A percentile compares a stretch with the other conserved stretches of the same genome.
These are phyloP conservation scores for Halophytophthora batemanensis DNA, from an alignment of 352 stramenopile genomes.

Conservation along the genomic window DNA sequence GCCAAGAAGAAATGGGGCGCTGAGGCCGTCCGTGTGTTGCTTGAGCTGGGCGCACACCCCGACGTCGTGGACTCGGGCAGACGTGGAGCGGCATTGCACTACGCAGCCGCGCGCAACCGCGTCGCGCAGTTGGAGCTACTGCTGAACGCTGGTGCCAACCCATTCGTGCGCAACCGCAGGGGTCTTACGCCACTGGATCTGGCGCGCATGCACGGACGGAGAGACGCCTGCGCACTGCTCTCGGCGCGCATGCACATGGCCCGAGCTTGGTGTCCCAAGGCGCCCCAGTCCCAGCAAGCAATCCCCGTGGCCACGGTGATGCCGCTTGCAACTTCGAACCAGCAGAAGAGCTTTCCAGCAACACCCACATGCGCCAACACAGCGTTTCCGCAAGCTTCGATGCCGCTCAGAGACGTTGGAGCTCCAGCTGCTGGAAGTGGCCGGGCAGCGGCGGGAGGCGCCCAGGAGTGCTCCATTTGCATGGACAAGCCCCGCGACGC, in stretches of 20 bases:
- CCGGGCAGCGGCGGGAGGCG: too few species aligned
- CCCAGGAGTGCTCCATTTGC: constrained; percentile 44
- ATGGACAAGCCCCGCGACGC: constrained; percentile 41
- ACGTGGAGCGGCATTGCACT: constrained; percentile 60
- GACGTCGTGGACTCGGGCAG: constrained; percentile 31
- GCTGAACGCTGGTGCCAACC: constrained; percentile 43
- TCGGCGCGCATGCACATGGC: constrained; percentile 46
- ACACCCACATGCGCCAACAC: too few species aligned
- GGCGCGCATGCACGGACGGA: constrained; percentile 42
- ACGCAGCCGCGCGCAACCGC: constrained; percentile 54
- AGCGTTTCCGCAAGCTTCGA: too few species aligned
- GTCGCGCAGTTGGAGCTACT: constrained; percentile 50
- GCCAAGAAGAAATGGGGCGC: constrained; percentile 45
- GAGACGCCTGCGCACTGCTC: constrained; percentile 38
- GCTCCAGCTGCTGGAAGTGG: constrained; percentile 3
- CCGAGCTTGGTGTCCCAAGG: constrained; percentile 37
- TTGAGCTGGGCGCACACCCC: constrained; percentile 57
- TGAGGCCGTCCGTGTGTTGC: constrained; percentile 45
- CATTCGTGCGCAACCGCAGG: constrained; percentile 50
- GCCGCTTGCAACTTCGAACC: constrained; percentile 7
- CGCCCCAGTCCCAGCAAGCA: neutral
- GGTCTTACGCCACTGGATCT: constrained; percentile 61
- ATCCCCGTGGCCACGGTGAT: constrained; percentile 25
- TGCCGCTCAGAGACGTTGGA: constrained; percentile 19
- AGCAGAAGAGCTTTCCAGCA: too few species aligned